Evolutionary conservation across 2,329 filamentous ascomycete species (phyloP).

Genomic region (Chalaropsis ovoidea): DNA sequence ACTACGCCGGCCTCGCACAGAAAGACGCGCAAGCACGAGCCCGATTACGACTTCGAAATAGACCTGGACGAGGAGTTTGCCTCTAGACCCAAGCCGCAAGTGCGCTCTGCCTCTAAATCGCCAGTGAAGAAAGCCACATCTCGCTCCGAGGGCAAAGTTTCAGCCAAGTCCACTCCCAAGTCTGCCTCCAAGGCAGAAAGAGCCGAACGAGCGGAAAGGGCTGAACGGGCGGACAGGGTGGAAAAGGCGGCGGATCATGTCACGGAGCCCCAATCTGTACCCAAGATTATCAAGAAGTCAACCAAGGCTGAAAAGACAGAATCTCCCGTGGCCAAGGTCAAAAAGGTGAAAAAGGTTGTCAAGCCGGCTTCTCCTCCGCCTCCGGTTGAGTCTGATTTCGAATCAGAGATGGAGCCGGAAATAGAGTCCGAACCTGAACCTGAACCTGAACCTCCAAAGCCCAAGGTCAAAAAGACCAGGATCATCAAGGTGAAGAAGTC

Average conservation of each 20-base stretch:
- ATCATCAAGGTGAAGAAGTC: slow-evolving; percentile 14
- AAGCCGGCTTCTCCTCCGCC: slow-evolving; percentile 27
- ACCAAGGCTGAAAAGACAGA: slow-evolving; percentile 15
- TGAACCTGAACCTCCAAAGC: neutral
- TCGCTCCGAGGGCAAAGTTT: slow-evolving; percentile 4
- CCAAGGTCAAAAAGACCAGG: slow-evolving; percentile 6
- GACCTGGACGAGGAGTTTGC: slow-evolving; percentile 8
- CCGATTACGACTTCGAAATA: neutral
- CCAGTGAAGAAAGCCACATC: slow-evolving; percentile 9
- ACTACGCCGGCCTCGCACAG: neutral
- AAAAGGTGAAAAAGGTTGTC: slow-evolving; percentile 14
- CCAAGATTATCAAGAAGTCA: slow-evolving; percentile 17
- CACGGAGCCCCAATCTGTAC: neutral
- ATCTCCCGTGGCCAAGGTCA: slow-evolving; percentile 5
- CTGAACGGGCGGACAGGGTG: neutral
- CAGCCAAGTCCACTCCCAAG: slow-evolving; percentile 14
- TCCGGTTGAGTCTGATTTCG: neutral
- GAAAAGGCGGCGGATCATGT: slow-evolving; percentile 1
- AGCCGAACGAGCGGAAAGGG: no score
- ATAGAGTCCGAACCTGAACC: neutral
- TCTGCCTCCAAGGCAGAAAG: neutral
- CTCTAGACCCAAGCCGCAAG: slow-evolving; percentile 9
- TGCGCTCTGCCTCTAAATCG: slow-evolving; percentile 18
- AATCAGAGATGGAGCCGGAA: neutral
- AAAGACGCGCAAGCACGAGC: slow-evolving; percentile 8